phyloP scores from a whole-genome alignment of 345 rosid genomes.

The Populus simonii region DNA sequence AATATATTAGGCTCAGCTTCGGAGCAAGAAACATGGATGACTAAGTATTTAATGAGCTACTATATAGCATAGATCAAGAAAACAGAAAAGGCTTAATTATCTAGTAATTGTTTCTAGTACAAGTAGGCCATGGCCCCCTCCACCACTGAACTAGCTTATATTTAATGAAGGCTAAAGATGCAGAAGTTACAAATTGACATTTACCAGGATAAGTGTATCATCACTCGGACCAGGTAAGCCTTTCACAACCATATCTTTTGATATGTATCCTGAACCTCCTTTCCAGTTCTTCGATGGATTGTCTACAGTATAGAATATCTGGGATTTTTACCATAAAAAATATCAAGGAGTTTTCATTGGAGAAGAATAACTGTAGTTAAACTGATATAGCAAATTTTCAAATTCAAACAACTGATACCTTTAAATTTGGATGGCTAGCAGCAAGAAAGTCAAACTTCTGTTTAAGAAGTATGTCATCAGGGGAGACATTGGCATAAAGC shows the following conservation, averaged over 20 bases:
- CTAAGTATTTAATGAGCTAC: too few species aligned
- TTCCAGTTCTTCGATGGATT: constrained; percentile 85
- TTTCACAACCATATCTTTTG: constrained; percentile 72
- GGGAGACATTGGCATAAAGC: constrained; percentile 85
- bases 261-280: constrained; percentile 81
- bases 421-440: constrained; percentile 75
- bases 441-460: constrained; percentile 87
- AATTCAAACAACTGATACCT: constrained; percentile 40
- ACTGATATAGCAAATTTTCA: background rate
- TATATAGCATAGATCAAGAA: too few species aligned
- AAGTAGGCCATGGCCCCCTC: background rate
- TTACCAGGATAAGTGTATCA: constrained; percentile 82
- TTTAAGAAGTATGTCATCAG: constrained; percentile 87
- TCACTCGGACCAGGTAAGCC: constrained; percentile 81
- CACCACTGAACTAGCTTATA: background rate
- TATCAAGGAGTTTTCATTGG: background rate
- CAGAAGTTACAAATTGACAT: constrained; percentile 21
- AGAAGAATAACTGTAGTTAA: background rate
- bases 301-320: constrained; percentile 88
- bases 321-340: constrained; percentile 14
- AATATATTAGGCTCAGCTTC: too few species aligned
- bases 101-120: too few species aligned
- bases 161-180: background rate
- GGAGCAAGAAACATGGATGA: too few species aligned
- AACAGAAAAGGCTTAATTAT: too few species aligned